phyloP scores from a whole-genome alignment of 495 filamentous ascomycete species.

The Neurospora discreta region DNA sequence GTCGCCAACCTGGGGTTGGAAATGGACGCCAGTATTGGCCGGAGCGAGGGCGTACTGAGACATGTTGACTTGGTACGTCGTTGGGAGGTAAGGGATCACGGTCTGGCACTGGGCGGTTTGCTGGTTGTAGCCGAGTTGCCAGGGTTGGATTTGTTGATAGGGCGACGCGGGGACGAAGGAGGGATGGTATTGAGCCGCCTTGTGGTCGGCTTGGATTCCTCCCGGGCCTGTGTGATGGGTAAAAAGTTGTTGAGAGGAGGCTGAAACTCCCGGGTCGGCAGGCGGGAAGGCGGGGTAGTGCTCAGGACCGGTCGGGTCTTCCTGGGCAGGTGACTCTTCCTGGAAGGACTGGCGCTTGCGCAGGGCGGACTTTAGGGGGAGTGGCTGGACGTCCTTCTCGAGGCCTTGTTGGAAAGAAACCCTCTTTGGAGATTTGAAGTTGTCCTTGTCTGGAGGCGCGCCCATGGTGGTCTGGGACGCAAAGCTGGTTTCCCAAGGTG shows the following conservation, averaged over 20 bases:
- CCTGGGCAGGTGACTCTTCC: neutral
- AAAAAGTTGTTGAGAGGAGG: neutral
- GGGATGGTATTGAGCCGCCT: neutral
- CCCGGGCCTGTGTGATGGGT: neutral
- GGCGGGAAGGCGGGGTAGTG: neutral
- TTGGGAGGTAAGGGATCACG: neutral
- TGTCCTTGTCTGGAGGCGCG: neutral
- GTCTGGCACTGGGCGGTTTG: constrained; percentile 1
- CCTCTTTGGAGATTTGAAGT: neutral
- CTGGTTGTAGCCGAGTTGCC: neutral
- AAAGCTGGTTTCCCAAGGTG: neutral
- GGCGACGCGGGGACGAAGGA: neutral
- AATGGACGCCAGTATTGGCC: constrained; percentile 21
- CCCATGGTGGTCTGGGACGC: neutral
- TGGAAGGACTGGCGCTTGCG: neutral
- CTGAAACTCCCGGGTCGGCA: neutral
- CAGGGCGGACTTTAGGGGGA: neutral
- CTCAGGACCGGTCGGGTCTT: neutral
- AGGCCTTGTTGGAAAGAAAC: neutral
- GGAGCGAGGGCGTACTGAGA: neutral
- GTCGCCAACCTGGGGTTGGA: constrained; percentile 36
- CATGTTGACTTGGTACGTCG: neutral
- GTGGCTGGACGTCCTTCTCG: neutral
- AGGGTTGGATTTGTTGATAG: neutral
- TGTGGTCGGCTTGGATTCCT: neutral